phyloP scores from a whole-genome alignment of 306 rosid species.

The Dryas alaskensis region DNA sequence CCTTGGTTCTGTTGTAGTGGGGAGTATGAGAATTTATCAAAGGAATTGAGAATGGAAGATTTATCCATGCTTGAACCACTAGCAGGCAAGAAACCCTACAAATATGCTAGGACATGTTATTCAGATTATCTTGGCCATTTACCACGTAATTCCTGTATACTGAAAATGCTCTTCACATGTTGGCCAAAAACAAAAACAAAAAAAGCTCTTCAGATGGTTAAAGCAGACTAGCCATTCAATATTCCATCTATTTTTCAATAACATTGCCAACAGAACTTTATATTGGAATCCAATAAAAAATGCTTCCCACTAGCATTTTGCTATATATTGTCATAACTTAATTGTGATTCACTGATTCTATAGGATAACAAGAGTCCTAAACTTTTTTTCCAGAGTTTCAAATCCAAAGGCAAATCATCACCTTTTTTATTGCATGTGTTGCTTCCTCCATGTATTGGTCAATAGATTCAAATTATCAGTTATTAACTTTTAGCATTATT shows the following conservation, averaged over 20 bases:
- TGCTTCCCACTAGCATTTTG: not conserved
- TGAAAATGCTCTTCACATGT: not conserved
- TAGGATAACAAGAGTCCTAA: not conserved
- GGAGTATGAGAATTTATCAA: slow-evolving; percentile 49
- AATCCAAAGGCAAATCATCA: not conserved
- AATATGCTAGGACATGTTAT: not conserved
- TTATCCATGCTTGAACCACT: slow-evolving; percentile 30
- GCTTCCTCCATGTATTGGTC: not conserved
- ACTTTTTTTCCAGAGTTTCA: not conserved
- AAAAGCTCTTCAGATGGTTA: not conserved
- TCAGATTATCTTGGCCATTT: not conserved
- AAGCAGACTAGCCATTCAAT: not conserved
- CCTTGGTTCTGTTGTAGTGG: slow-evolving; percentile 37
- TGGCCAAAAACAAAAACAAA: too few relatives aligned
- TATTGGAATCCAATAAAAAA: not conserved
- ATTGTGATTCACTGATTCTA: not conserved
- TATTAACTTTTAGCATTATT: not conserved
- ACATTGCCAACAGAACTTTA: not conserved
- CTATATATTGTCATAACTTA: not conserved
- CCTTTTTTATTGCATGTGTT: not conserved
- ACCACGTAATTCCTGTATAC: not conserved
- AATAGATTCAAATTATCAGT: not conserved
- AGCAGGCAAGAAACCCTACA: slow-evolving; percentile 45
- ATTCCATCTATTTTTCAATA: not conserved
- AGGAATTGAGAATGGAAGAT: slow-evolving; percentile 38